Evolutionary conservation across 805 yeast genomes (phyloP), one percentile per base, ranked within the genome.

Genomic region (Pichia thaimueangensis): DNA sequence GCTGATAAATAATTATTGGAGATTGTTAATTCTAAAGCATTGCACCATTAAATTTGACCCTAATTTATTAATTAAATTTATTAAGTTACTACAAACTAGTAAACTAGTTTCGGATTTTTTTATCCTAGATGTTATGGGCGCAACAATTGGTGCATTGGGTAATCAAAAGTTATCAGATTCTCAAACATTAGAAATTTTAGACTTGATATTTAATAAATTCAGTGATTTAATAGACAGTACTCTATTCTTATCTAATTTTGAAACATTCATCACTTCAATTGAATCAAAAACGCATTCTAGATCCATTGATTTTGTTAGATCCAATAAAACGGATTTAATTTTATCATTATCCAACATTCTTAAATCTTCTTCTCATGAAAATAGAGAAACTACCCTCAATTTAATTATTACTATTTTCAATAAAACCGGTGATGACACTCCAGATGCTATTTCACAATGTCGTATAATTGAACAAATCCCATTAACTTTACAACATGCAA

Each of bases 391-490:
- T 15, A 65, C 89, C 6, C 47, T 60, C 15, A 48, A 49, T 47
- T 36, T 54, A 1, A 62, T 81, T n/a, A 62, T 69, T n/a, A 56
- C 78, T 28, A 51, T 82, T 5, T 56, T 59, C 3, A 53, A 62
- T 0, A 50, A 70, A 11, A 40, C 58, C 25, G 52, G 56, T 21
- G 47, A 41, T 10, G 51, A 49, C 20, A 44, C 47, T 7, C 59
- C 62, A 5, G 57, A 52, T 22, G 39, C 52, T 1, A 37, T 60
- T 16, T 41, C 42, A n/a, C 76, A 73, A 39, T 73, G 82, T 46
- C 62, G 70, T 39, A 53, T 75, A 2, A 74, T 89, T 37, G 96
- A 87, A 57, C 76, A 79, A 45, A 72, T 82, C 6, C 95, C 95
- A 0, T 67, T 82, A 39, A 74, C 74, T n/a, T 62, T 88, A 15